A percentile compares a stretch with the other conserved stretches of the same genome.
phyloP scores from a whole-genome alignment of 768 basidiomycete genomes.

The Tricholoma saponaceum region DNA sequence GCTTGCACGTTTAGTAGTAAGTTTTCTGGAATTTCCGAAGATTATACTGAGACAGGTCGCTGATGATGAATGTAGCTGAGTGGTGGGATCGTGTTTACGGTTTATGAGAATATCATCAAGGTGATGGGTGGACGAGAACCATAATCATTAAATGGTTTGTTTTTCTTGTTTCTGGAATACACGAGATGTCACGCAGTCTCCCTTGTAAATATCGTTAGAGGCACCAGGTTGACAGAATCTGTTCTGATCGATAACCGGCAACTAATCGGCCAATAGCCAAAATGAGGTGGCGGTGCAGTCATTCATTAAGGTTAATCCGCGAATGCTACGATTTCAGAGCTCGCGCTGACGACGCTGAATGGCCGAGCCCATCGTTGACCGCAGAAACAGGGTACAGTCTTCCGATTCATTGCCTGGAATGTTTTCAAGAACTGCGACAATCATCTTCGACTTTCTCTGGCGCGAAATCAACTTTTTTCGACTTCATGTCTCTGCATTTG shows the following conservation, averaged over 20 bases:
- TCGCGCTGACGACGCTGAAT: background rate
- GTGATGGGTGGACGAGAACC: conserved; percentile 23
- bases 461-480: conserved; percentile 50
- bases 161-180: background rate
- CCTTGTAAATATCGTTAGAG: background rate
- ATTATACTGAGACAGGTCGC: background rate
- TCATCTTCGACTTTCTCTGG: background rate
- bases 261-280: background rate
- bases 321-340: background rate
- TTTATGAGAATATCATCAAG: conserved; percentile 81
- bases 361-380: background rate
- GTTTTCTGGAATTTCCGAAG: conserved; percentile 21
- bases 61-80: conserved; percentile 53
- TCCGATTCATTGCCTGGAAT: background rate
- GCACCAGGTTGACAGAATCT: background rate
- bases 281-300: background rate
- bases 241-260: background rate
- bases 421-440: background rate
- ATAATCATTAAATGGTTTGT: background rate
- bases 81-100: conserved; percentile 89
- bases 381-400: background rate
- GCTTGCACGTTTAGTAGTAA: conserved; percentile 76
- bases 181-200: background rate
- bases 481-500: conserved; percentile 45
- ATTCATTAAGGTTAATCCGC: background rate